Evolutionary conservation across 345 rosid genomes (phyloP).

Genomic region (Heritiera littoralis): DNA sequence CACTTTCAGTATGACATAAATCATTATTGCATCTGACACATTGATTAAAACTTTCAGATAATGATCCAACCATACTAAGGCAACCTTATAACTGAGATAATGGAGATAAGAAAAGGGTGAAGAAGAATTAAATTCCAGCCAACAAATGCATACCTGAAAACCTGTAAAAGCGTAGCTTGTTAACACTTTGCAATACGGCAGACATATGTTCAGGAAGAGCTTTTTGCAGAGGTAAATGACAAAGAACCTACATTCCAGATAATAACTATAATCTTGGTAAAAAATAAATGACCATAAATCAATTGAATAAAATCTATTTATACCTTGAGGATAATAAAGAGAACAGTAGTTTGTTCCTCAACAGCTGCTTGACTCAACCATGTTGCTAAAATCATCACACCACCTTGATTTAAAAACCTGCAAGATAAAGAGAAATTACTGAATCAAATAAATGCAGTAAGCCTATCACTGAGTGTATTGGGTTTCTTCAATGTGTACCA

Average conservation of each 20-base stretch:
- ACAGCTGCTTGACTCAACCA: conserved; percentile 87
- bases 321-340: conserved; percentile 71
- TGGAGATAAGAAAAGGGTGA: background rate
- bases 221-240: conserved; percentile 85
- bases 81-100: background rate
- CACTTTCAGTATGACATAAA: background rate
- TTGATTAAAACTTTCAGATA: conserved; percentile 1
- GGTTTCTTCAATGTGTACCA: conserved; percentile 53
- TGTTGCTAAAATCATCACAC: conserved; percentile 88
- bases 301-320: conserved; percentile 2
- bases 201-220: conserved; percentile 92
- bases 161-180: conserved; percentile 74
- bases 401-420: conserved; percentile 92
- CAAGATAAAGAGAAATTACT: conserved; percentile 26
- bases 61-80: background rate
- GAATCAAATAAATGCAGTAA: conserved; percentile 4
- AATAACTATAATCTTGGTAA: conserved; percentile 25
- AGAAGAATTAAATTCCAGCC: background rate
- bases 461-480: background rate
- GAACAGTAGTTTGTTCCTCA: conserved; percentile 89
- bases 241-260: conserved; percentile 65
- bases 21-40: background rate
- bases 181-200: conserved; percentile 86
- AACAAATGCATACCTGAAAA: conserved; percentile 73
- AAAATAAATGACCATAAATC: conserved; percentile 4